Evolutionary conservation across 2,329 filamentous ascomycete species (phyloP), one percentile per base, ranked within the genome.

Genomic region (Colletotrichum siamense): DNA sequence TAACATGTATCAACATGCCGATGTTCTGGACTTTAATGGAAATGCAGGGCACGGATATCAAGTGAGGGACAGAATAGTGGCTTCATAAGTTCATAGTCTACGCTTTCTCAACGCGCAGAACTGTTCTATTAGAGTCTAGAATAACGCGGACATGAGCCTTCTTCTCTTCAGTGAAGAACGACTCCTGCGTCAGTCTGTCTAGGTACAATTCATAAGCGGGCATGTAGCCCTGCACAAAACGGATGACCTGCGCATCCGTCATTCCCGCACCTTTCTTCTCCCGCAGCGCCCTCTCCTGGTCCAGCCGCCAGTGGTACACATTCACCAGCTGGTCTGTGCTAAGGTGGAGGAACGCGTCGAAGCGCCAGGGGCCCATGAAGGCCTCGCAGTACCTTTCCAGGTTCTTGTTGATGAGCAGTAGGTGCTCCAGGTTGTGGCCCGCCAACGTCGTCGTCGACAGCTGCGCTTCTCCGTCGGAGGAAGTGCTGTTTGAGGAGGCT

Each of bases 161-260:
- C 8, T 32, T 16, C 44, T 44, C 24, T 16, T 57, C 16, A 9
- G 28, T 6, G 24, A 71, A 75, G 18, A 75, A 57, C 2, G 73
- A 55, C 64, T 75, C 69, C 10, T 39, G 22, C 16, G 64, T 44
- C 26, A 75, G 39, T 18, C 30, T 66, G 4, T 77, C 74, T 26
- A 77, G 71, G 52, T 74, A 77, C 57, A 77, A 34, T 15, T 77
- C 74, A 26, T 77, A 77, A 18, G 74, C 74, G 6, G 74, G 74
- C 74, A 77, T 77, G 61, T 77, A 77, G 18, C 74, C 74, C 49
- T 74, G 65, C 15, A 77, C 74, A n/a, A 77, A 77, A 22, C 61
- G 64, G n/a, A 77, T 59, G 30, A 77, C 74, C 44, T 74, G 28
- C 26, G 18, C 71, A 24, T 77, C 74, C 49, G 71, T 66, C 74